These are phyloP conservation scores for Globisporangium megalacanthum DNA, from an alignment of 352 stramenopile species.

Conservation along the genomic window DNA sequence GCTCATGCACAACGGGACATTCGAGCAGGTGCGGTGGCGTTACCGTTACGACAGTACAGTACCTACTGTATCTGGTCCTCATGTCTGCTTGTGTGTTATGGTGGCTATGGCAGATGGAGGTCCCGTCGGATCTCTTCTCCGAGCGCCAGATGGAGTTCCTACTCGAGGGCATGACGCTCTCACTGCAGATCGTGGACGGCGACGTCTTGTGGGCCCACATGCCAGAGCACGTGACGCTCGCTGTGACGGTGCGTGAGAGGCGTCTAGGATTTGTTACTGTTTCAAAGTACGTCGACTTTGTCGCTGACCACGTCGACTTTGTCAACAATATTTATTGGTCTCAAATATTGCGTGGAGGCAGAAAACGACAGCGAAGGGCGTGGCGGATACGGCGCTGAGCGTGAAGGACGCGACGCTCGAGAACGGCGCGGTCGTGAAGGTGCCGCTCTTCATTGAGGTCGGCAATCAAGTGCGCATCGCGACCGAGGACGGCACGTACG, in stretches of 20 bases:
- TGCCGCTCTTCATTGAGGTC: slow-evolving; percentile 78
- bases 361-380: slow-evolving; percentile 76
- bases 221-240: slow-evolving; percentile 71
- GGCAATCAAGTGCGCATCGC: slow-evolving; percentile 70
- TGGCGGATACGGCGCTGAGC: slow-evolving; percentile 68
- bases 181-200: slow-evolving; percentile 80
- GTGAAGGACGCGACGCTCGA: slow-evolving; percentile 79
- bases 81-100: neutral
- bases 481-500: slow-evolving; percentile 70
- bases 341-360: slow-evolving; percentile 5
- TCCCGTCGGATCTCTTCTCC: slow-evolving; percentile 61
- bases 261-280: too few relatives aligned
- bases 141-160: slow-evolving; percentile 74
- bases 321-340: too few relatives aligned
- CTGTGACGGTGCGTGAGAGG: slow-evolving; percentile 46
- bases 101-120: slow-evolving; percentile 47
- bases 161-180: slow-evolving; percentile 71
- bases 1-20: slow-evolving; percentile 78
- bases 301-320: too few relatives aligned
- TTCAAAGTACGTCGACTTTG: too few relatives aligned
- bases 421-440: slow-evolving; percentile 77
- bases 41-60: too few relatives aligned
- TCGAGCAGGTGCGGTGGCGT: slow-evolving; percentile 55
- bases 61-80: too few relatives aligned
- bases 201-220: slow-evolving; percentile 85